Evolutionary conservation across 768 basidiomycete species (phyloP), one percentile per base, ranked within the genome.

Genomic region (Mycena haematopus): DNA sequence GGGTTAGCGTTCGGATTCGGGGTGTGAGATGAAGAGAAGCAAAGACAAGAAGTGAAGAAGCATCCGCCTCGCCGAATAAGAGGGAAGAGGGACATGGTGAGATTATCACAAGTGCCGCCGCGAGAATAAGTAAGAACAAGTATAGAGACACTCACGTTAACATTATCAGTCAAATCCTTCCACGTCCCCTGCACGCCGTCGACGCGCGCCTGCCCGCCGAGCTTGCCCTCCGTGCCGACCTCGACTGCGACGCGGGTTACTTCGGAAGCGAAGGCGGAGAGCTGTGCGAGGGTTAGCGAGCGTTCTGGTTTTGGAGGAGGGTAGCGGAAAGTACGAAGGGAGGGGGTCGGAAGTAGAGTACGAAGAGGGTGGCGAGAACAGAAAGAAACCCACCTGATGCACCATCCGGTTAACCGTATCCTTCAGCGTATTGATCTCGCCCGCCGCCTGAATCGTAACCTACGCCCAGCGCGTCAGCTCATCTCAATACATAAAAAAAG

Each of bases 141-240:
- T n/a, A 42, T 25, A 35, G 25, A 56, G 6, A n/a, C 79, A 44
- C 59, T 15, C 54, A 42, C 56, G 72, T 85, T 63, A 67, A 89
- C 90, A 69, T 91, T 92, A 46, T 86, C 79, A 62, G 92, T 92
- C 74, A 93, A 77, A 72, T 93, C 89, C 66, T 87, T 85, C 91
- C 91, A 92, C 31, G 92, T 89, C 25, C 94, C 94, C 72, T 95
- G 90, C 25, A 95, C 93, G 67, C 93, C 92, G 35, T 91, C 89
- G 6, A 96, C 94, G 58, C 87, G 80, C 4, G 93, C 94, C 75
- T 95, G 91, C 50, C 93, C 93, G 59, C 94, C 93, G 58, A 96
- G 78, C 78, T 92, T 93, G 15, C 93, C 94, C 52, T 56, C 58
- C 54, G 62, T 67, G 35, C 65, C 65, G 17, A 66, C 65, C 51